phyloP scores from a whole-genome alignment of 169 alveolate genomes.

The Cryptosporidium sp. region DNA sequence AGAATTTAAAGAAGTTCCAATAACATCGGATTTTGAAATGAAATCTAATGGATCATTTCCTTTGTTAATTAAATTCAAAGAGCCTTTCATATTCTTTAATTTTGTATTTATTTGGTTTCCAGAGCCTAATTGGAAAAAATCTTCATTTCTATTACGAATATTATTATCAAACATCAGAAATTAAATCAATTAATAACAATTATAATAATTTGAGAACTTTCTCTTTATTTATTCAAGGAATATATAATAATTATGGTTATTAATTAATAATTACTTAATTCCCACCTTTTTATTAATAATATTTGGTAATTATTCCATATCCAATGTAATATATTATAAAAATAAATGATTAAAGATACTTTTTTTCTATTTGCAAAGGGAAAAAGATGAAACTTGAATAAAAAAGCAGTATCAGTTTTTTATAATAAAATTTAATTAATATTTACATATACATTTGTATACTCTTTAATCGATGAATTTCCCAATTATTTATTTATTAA shows the following conservation, averaged over 20 bases:
- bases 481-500: background rate
- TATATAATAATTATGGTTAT: background rate
- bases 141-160: background rate
- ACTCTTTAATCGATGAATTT: background rate
- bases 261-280: too few relatives aligned
- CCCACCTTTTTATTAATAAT: background rate
- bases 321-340: background rate
- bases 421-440: too few relatives aligned
- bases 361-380: background rate
- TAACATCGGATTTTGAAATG: constrained; percentile 11
- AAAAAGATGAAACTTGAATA: background rate
- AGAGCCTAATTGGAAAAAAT: background rate
- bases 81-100: background rate
- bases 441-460: background rate
- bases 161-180: constrained; percentile 5
- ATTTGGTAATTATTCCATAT: background rate
- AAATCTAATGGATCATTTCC: constrained; percentile 1
- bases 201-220: background rate
- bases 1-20: constrained; percentile 56
- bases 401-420: background rate
- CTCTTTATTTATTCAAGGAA: background rate
- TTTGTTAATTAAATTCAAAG: background rate
- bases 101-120: background rate
- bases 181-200: background rate
- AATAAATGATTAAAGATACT: too few relatives aligned